Evolutionary conservation across 345 rosid species (phyloP).

Genomic region (Hypericum perforatum): DNA sequence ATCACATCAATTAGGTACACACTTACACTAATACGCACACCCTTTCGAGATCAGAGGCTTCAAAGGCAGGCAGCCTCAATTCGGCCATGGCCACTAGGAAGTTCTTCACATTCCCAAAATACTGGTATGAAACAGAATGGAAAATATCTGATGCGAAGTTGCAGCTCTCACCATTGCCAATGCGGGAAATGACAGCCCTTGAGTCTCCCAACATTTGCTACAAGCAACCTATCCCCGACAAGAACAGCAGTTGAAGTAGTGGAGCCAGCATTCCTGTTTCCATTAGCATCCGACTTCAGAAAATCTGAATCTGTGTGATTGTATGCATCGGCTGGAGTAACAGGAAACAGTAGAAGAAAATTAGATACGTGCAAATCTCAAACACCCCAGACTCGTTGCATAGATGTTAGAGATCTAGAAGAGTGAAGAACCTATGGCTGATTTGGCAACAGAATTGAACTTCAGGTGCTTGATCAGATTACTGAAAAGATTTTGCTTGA

Average conservation of each 20-base stretch:
- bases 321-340: conserved; percentile 34
- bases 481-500: conserved; percentile 37
- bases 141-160: neutral
- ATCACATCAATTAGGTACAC: too few species aligned
- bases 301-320: conserved; percentile 33
- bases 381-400: too few species aligned
- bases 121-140: conserved; percentile 52
- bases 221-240: conserved; percentile 36
- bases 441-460: conserved; percentile 30
- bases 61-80: conserved; percentile 72
- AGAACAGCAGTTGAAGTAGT: conserved; percentile 49
- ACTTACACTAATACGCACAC: too few species aligned
- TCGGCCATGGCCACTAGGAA: conserved; percentile 77
- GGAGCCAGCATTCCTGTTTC: conserved; percentile 43
- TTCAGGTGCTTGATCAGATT: conserved; percentile 37
- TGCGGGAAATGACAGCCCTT: conserved; percentile 41
- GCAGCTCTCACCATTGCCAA: conserved; percentile 33
- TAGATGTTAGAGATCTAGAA: neutral
- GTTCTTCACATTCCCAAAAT: conserved; percentile 84
- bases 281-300: conserved; percentile 32
- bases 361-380: too few species aligned
- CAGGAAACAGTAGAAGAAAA: neutral
- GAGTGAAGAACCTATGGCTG: conserved; percentile 34
- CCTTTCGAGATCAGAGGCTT: conserved; percentile 96
- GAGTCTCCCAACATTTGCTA: conserved; percentile 70